Evolutionary conservation across 2,329 filamentous ascomycete genomes (phyloP), one percentile per base, ranked within the genome.

Genomic region (Botrytis galanthina): DNA sequence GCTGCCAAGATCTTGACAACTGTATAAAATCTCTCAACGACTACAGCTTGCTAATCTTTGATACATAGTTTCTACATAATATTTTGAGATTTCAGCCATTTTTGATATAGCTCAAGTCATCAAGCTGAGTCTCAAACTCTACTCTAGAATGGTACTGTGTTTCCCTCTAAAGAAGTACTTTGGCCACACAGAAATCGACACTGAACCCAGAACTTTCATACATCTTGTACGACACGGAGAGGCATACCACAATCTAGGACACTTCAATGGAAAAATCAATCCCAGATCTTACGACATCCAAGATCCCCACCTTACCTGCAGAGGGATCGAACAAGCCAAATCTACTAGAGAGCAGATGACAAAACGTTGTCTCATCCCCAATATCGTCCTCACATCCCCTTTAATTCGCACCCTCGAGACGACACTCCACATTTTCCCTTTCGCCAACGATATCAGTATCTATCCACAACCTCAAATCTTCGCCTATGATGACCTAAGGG

Each of bases 221-320:
- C 70, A 71, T 9, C 46, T 71, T 9, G 54, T 71, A 22, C 70
- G 70, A 18, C 70, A 71, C 54, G 70, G 70, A 12, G 60, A 71
- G 7, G 70, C 61, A 18, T 66, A 71, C 35, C 70, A 71, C 20
- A 71, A 71, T 20, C 14, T 71, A 1, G 70, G 60, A 32, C 60
- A 71, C 20, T 1, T 8, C 7, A 1, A n/a, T 16, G 37, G 46
- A 14, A 37, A 57, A 57, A n/a, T 44, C 22, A 71, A 71, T 22
- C 26, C 4, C n/a, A 16, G 51, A 26, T 71, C 70, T 16, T 71
- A 51, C 29, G 14, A 35, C 7, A 54, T 71, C 20, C 35, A 3
- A 4, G 70, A 71, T 39, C 70, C 70, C 8, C 9, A 4, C 7
- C 60, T 71, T 7, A 71, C 70, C 14, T 9, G 18, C 4, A 16